Conservation (phyloP, 192 early-diverging fungal genomes). For the Thoreauomyces humboldtii region DNA sequence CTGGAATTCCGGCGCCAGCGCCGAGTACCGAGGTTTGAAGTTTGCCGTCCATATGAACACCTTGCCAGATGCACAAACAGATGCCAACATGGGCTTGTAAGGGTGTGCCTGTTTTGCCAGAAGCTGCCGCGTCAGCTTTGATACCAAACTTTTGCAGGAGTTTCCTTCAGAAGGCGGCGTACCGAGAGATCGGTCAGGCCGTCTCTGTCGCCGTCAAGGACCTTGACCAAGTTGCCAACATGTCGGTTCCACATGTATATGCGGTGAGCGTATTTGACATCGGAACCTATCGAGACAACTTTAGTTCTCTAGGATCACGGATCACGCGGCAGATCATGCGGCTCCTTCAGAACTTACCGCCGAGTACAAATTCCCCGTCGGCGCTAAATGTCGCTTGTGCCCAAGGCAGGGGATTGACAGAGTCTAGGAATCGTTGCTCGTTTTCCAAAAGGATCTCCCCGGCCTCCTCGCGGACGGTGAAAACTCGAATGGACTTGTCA, state of each 20-base stretch:
- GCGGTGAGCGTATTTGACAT: constrained; percentile 85
- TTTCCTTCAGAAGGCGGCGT: constrained; percentile 15
- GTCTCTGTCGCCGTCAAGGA: constrained; percentile 82
- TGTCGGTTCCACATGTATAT: constrained; percentile 93
- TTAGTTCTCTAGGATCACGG: too few species aligned
- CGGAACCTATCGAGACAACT: constrained; percentile 55
- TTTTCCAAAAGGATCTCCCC: constrained; percentile 23
- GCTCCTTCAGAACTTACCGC: constrained; percentile 49
- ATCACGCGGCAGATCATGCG: too few species aligned
- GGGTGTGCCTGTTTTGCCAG: constrained; percentile 85
- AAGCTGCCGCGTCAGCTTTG: too few species aligned
- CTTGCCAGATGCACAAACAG: constrained; percentile 75
- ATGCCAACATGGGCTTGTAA: constrained; percentile 74
- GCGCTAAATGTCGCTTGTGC: constrained; percentile 80
- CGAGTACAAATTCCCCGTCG: constrained; percentile 88
- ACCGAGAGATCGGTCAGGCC: constrained; percentile 75
- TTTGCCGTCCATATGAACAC: constrained; percentile 85
- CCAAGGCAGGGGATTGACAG: constrained; percentile 91
- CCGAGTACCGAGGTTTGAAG: constrained; percentile 85
- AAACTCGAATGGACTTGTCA: constrained; percentile 77
- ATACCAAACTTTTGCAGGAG: background rate
- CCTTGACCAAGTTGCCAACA: constrained; percentile 78
- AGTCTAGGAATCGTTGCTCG: constrained; percentile 79
- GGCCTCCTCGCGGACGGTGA: constrained; percentile 31
- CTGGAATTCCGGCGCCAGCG: constrained; percentile 90